Evolutionary conservation across 768 basidiomycete genomes (phyloP), one percentile per base, ranked within the genome.

Genomic region (Suillus bovinus): DNA sequence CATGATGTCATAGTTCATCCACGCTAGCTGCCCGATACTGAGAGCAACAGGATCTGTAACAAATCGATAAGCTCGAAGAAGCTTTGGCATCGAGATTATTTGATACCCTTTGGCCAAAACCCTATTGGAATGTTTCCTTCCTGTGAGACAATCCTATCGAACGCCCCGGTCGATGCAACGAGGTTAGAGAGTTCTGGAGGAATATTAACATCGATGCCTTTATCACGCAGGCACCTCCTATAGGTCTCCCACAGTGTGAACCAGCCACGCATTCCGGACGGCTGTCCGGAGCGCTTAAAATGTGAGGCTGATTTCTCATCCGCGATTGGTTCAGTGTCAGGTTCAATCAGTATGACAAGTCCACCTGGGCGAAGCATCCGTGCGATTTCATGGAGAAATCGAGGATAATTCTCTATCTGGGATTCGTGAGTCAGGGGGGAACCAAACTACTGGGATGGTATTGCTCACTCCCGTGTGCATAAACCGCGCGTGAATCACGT

Each of bases 351-450:
- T 61, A 90, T 82, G 64, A 88, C 79, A 49, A 91, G 79, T 24
- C 89, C 89, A 61, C 88, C 88, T 36, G 87, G 87, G 36, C 87
- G 85, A 39, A 90, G 80, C 66, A 91, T 78, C 63, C 89, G 86
- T 54, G 79, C 82, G 50, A 88, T 79, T 75, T 90, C 86, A 60
- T 78, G 77, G 5, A 90, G 67, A 65, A 90, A 81, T 31, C 80
- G 80, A 53, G 84, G 80, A 68, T 88, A 88, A 69, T 89, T 76
- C 62, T 78, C 79, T 64, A 90, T 86, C 88, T 89, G 64, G 65
- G 65, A 67, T 55, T 31, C 34, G 62, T 63, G 58, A 59, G 38
- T 54, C 39, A 33, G 59, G 57, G 58, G n/a, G 47, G 3, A 61
- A 24, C 60, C 22, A 42, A 36, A 56, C 53, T 53, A 49, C 16